Conservation (phyloP, 192 early-diverging fungal species). For the Podila horticola region DNA sequence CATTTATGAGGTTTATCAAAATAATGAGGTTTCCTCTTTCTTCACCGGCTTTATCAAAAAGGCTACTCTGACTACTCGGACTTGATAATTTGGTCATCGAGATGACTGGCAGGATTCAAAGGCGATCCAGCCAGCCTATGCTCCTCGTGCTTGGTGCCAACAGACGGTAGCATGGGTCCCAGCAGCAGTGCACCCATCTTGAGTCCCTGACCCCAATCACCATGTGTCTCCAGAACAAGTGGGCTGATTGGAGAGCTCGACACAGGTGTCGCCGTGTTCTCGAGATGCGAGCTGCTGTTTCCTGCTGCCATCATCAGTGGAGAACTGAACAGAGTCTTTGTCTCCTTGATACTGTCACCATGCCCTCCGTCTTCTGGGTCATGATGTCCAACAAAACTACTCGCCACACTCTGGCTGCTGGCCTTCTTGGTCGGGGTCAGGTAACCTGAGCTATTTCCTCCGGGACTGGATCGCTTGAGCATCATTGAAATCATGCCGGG, state of each 20-base stretch:
- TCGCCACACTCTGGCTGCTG: constrained; percentile 26
- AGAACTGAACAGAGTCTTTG: constrained; percentile 24
- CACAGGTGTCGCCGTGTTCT: neutral
- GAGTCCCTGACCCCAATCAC: constrained; percentile 40
- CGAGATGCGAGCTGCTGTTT: neutral
- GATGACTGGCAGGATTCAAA: neutral
- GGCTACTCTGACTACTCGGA: too few species aligned
- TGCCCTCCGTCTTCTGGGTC: constrained; percentile 5
- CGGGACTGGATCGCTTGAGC: constrained; percentile 39
- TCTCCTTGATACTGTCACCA: neutral
- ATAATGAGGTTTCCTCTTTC: too few species aligned
- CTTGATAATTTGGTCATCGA: too few species aligned
- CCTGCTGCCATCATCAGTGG: constrained; percentile 12
- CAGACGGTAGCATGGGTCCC: constrained; percentile 31
- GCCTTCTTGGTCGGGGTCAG: constrained; percentile 32
- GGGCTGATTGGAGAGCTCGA: constrained; percentile 17
- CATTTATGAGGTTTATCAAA: too few species aligned
- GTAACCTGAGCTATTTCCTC: neutral
- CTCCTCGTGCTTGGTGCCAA: neutral
- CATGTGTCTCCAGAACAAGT: constrained; percentile 28
- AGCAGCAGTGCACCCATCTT: constrained; percentile 23
- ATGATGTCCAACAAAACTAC: neutral
- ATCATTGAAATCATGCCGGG: constrained; percentile 51
- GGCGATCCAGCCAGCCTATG: neutral
- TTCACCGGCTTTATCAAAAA: neutral